Conservation (phyloP, 495 filamentous ascomycete species). For the Penicillium lagena region DNA sequence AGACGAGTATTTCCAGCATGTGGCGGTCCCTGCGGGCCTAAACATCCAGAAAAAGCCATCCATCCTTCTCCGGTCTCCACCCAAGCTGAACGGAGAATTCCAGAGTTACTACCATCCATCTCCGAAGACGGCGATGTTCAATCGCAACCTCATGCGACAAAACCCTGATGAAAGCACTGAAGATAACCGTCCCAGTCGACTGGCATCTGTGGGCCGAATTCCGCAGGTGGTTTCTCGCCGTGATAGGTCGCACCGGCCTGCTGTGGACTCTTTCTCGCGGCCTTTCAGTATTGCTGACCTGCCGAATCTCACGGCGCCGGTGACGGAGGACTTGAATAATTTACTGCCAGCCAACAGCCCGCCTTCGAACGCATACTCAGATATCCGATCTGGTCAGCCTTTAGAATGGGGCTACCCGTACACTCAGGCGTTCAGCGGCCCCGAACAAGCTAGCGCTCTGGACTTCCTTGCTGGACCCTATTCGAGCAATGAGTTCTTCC, state of each 20-base stretch:
- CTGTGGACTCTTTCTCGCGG: constrained; percentile 78
- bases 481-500: constrained; percentile 54
- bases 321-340: constrained; percentile 4
- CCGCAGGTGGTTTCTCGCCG: constrained; percentile 73
- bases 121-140: constrained; percentile 36
- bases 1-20: constrained; percentile 13
- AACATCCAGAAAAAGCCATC: constrained; percentile 40
- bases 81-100: constrained; percentile 41
- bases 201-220: constrained; percentile 85
- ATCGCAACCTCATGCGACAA: constrained; percentile 11
- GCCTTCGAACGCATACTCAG: constrained; percentile 13
- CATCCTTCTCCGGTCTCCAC: constrained; percentile 49
- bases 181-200: constrained; percentile 31
- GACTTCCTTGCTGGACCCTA: constrained; percentile 36
- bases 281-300: constrained; percentile 55
- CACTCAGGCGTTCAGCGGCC: constrained; percentile 33
- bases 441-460: constrained; percentile 23
- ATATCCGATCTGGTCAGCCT: constrained; percentile 12
- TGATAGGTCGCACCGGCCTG: constrained; percentile 61
- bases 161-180: constrained; percentile 16
- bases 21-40: constrained; percentile 24
- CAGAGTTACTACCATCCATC: constrained; percentile 28
- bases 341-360: constrained; percentile 18
- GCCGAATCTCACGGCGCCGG: constrained; percentile 19
- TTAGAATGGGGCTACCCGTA: constrained; percentile 18